Percentiles rank a stretch among this genome's conserved stretches.
phyloP scores from a whole-genome alignment of 192 early-diverging fungal genomes.

The Entomortierella chlamydospora region DNA sequence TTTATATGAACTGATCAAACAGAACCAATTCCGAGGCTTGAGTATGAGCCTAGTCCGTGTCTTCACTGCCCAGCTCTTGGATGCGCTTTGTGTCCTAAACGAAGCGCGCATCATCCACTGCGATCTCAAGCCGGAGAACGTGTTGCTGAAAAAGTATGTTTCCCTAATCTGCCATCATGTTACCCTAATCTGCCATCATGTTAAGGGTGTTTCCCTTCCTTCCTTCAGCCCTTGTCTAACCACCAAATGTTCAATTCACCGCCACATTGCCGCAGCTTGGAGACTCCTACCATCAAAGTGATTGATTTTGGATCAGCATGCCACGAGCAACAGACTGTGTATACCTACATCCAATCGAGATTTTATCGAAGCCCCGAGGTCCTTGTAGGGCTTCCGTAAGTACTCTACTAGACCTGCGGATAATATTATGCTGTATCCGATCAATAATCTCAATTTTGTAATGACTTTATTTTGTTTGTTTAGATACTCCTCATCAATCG shows the following conservation, averaged over 20 bases:
- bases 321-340: slow-evolving; percentile 93
- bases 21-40: slow-evolving; percentile 95
- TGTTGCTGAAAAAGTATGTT: slow-evolving; percentile 85
- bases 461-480: too few relatives aligned
- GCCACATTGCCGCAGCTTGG: slow-evolving; percentile 60
- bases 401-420: background rate
- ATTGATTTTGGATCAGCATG: slow-evolving; percentile 99
- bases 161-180: background rate
- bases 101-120: slow-evolving; percentile 95
- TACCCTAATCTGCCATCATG: too few relatives aligned
- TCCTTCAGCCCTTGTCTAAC: background rate
- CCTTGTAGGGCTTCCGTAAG: slow-evolving; percentile 85
- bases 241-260: background rate
- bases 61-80: slow-evolving; percentile 93
- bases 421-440: background rate
- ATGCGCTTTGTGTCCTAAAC: slow-evolving; percentile 87
- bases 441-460: too few relatives aligned
- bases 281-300: slow-evolving; percentile 94
- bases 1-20: slow-evolving; percentile 97
- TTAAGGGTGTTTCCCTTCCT: background rate
- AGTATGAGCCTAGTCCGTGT: slow-evolving; percentile 94
- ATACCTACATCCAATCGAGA: slow-evolving; percentile 98
- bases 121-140: slow-evolving; percentile 99
- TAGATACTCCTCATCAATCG: slow-evolving; percentile 89
- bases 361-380: slow-evolving; percentile 98